Evolutionary conservation across 2,329 filamentous ascomycete species (phyloP).

Genomic region (Dryadomyces quercus-mongolicae): DNA sequence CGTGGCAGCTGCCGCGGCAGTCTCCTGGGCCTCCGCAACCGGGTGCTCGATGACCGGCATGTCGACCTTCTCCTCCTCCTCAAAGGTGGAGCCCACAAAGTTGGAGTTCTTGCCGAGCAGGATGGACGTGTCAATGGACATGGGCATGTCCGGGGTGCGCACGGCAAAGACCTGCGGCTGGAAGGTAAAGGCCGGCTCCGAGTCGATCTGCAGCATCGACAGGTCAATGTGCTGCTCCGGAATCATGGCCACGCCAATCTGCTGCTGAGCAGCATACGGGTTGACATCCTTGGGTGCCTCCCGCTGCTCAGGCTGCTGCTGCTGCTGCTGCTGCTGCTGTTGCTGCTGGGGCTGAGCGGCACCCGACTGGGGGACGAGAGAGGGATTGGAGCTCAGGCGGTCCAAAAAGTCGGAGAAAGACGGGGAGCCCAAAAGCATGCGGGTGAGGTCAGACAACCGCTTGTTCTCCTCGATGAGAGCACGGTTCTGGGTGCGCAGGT

Average conservation of each 20-base stretch:
- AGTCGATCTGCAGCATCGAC: slow-evolving; percentile 52
- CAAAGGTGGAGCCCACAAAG: slow-evolving; percentile 31
- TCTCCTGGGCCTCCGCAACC: slow-evolving; percentile 21
- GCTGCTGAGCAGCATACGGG: slow-evolving; percentile 46
- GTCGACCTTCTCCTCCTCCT: slow-evolving; percentile 44
- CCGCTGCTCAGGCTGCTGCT: slow-evolving; percentile 22
- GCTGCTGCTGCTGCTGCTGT: slow-evolving; percentile 18
- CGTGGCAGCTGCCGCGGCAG: slow-evolving; percentile 15
- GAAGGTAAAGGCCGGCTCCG: slow-evolving; percentile 39
- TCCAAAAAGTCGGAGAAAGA: slow-evolving; percentile 76
- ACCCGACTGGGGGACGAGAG: slow-evolving; percentile 23
- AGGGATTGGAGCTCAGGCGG: slow-evolving; percentile 48
- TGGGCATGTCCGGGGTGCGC: slow-evolving; percentile 20
- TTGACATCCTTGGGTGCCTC: slow-evolving; percentile 55
- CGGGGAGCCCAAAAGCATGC: slow-evolving; percentile 67
- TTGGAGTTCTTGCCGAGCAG: slow-evolving; percentile 61
- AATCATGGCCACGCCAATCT: slow-evolving; percentile 72
- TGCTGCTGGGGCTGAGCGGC: slow-evolving; percentile 22
- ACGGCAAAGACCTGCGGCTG: slow-evolving; percentile 60
- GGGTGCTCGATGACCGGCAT: slow-evolving; percentile 38
- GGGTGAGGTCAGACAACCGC: slow-evolving; percentile 64
- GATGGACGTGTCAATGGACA: slow-evolving; percentile 42
- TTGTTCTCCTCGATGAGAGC: slow-evolving; percentile 77
- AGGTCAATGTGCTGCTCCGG: slow-evolving; percentile 70
- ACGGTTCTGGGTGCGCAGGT: slow-evolving; percentile 69